Evolutionary conservation across 2,329 filamentous ascomycete species (phyloP).

Genomic region (Pseudocercospora ulei): DNA sequence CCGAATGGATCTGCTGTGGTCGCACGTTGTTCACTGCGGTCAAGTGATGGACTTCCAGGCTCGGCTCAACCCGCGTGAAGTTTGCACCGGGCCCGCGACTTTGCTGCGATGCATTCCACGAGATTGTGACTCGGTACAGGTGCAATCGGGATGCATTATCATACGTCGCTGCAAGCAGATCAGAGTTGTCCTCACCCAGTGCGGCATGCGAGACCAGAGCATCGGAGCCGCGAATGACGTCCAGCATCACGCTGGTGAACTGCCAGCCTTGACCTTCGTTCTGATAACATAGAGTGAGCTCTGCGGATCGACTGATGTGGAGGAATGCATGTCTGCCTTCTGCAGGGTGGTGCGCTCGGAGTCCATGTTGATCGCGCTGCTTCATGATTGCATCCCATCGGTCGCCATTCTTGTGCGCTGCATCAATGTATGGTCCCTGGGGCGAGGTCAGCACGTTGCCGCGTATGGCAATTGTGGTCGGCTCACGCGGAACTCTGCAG

Average conservation of each 20-base stretch:
- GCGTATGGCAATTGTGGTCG: not conserved
- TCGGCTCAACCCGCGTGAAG: conserved; percentile 26
- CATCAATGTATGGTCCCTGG: conserved; percentile 30
- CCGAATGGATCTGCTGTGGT: conserved; percentile 26
- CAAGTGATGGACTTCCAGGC: conserved; percentile 28
- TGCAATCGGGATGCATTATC: conserved; percentile 63
- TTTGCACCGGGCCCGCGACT: conserved; percentile 25
- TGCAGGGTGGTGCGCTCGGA: conserved; percentile 64
- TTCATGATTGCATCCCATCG: conserved; percentile 62
- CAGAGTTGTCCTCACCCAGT: conserved; percentile 47
- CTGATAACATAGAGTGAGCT: conserved; percentile 66
- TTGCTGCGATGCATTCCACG: conserved; percentile 54
- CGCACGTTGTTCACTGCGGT: conserved; percentile 24
- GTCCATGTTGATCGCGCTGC: conserved; percentile 48
- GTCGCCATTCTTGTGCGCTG: conserved; percentile 35
- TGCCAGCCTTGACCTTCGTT: conserved; percentile 59
- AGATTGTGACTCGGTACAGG: conserved; percentile 61
- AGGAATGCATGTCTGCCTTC: conserved; percentile 63
- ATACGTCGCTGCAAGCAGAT: conserved; percentile 56
- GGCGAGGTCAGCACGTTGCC: not conserved
- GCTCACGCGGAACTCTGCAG: conserved; percentile 29
- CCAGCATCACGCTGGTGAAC: conserved; percentile 60
- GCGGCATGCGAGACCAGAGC: conserved; percentile 73
- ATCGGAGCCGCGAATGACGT: conserved; percentile 34
- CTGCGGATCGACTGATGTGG: conserved; percentile 63